Percentiles rank a stretch among this genome's conserved stretches.
These are phyloP conservation scores for Selaginella tamariscina DNA, from an alignment of 75 land plant genomes.

Conservation along the genomic window DNA sequence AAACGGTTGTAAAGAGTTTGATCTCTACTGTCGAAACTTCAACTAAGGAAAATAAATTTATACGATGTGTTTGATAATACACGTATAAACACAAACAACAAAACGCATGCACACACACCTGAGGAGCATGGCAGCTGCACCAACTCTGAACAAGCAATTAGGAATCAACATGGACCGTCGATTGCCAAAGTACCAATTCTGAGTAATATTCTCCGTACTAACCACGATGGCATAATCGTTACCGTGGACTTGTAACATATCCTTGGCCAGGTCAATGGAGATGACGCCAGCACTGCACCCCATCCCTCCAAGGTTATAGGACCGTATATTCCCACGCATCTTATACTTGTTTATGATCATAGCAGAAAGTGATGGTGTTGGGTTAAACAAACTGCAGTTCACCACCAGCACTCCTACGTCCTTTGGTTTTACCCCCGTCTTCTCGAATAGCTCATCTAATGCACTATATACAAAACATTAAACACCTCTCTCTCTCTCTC, in stretches of 20 bases:
- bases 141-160: conserved; percentile 5
- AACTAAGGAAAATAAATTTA: too few species aligned
- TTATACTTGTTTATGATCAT: conserved; percentile 88
- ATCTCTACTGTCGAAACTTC: too few species aligned
- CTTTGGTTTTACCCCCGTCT: conserved; percentile 54
- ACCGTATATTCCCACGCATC: conserved; percentile 73
- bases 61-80: too few species aligned
- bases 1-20: too few species aligned
- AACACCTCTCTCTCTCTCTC: too few species aligned
- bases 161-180: conserved; percentile 10
- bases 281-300: conserved; percentile 85
- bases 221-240: conserved; percentile 9
- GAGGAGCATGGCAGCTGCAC: conserved; percentile 8
- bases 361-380: conserved; percentile 81
- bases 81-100: too few species aligned
- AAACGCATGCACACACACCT: too few species aligned
- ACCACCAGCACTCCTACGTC: conserved; percentile 84
- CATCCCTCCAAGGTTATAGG: conserved; percentile 83
- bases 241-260: conserved; percentile 47
- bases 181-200: conserved; percentile 14
- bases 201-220: conserved; percentile 11
- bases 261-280: conserved; percentile 58
- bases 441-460: conserved; percentile 76
- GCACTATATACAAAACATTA: too few species aligned
- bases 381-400: conserved; percentile 86